Conservation (phyloP, 2,329 filamentous ascomycete species). For the Ceratocystis eucalypticola region DNA sequence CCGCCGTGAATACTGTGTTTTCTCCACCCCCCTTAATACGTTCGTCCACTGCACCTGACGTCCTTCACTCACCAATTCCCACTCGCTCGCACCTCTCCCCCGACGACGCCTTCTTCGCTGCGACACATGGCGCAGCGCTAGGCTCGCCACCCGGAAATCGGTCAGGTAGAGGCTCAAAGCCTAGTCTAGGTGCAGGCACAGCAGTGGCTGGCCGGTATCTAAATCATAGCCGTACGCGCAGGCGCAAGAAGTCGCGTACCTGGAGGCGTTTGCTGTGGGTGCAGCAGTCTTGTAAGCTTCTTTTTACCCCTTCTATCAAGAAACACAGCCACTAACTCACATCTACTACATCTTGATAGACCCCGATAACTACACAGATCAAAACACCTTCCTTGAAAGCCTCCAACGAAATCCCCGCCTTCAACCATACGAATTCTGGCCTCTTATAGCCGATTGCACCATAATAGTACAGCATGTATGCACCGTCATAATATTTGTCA, state of each 20-base stretch:
- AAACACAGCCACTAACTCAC: background rate
- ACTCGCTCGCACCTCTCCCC: constrained; percentile 58
- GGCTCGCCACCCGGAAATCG: constrained; percentile 36
- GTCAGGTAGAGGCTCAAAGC: constrained; percentile 19
- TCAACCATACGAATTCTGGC: constrained; percentile 96
- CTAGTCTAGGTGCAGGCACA: constrained; percentile 25
- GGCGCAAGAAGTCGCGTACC: constrained; percentile 53
- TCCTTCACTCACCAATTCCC: constrained; percentile 28
- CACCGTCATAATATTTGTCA: constrained; percentile 85
- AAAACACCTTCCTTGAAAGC: constrained; percentile 89
- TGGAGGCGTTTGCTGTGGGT: constrained; percentile 99
- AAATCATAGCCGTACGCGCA: constrained; percentile 46
- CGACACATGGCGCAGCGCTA: constrained; percentile 20
- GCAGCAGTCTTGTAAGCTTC: constrained; percentile 69
- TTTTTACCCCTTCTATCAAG: constrained; percentile 25
- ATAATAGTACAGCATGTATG: constrained; percentile 96
- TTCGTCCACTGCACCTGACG: constrained; percentile 8
- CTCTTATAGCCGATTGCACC: constrained; percentile 83
- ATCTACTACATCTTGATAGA: constrained; percentile 35
- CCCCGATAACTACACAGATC: constrained; percentile 98
- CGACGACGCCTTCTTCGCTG: constrained; percentile 63
- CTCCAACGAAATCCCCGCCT: constrained; percentile 87
- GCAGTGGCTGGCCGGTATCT: constrained; percentile 32
- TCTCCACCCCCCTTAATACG: constrained; percentile 5
- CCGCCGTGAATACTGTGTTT: background rate